Base-by-base conservation (phyloP, 1,284 basidiomycete genomes). In the Prillingera fragicola region DNA sequence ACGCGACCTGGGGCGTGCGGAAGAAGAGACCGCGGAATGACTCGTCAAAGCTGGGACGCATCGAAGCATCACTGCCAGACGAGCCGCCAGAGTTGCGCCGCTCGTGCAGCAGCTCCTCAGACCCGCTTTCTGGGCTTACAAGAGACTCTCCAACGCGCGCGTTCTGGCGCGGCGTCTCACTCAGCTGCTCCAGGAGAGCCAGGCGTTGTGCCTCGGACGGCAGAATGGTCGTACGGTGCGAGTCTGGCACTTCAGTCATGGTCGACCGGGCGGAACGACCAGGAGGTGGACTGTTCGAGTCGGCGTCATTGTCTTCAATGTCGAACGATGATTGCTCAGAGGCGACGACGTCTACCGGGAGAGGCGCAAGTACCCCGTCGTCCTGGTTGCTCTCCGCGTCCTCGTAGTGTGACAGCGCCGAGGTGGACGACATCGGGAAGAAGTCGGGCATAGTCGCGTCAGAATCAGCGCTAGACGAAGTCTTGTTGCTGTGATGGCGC, bases 1-100 rank as follows among this genome's bases (percentile, higher is more conserved):
- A 33, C 29, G 36, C 18, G 32, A 63, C 57, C 19, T 53, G 44
- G 3, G 67, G 67, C 3, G 67, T 63, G 9, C 63, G 60, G 53
- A 65, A 69, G 57, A 69, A 69, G 12, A 69, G 46, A 8, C 60
- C 63, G 50, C 63, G 45, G 19, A 45, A 46, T 28, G 28, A 42
- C 24, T 48, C 52, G 27, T 54, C 52, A 8, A 54, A 17, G 27
- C 48, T 54, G 14, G 38, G 42, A 29, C 45, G 45, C 28, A 45
- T 13, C 6, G 45, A 48, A 2, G 39, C 36, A 31, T 49, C 50
- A 2, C 42, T 45, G 21, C 46, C 43, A 1, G 46, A 48, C 3
- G 50, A 52, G 13, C 38, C 14, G 27, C 21, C n/a, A 6, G 33
- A 34, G 13, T 10, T 6, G 28, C 28, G 28, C 7, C 28, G 28